These are phyloP conservation scores for Papiliotrema laurentii DNA, from an alignment of 1,284 basidiomycete species.

Conservation along the genomic window DNA sequence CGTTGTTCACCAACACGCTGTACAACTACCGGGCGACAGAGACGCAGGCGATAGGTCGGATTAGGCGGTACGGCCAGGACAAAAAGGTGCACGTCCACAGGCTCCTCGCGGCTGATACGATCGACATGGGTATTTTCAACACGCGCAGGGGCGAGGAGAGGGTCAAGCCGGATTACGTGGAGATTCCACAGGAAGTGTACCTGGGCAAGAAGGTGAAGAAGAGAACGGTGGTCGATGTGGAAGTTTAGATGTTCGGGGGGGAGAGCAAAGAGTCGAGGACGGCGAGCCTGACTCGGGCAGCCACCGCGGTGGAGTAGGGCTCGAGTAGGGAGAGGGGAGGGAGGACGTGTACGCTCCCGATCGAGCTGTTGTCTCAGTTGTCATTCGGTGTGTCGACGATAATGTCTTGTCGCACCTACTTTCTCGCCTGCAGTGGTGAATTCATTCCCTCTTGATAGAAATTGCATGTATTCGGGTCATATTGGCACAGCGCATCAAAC, in stretches of 20 bases:
- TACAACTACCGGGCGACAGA: conserved; percentile 81
- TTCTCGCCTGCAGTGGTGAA: no score
- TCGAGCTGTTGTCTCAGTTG: no score
- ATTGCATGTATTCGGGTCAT: no score
- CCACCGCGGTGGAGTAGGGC: no score
- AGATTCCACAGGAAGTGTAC: conserved; percentile 26
- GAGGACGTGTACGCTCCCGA: no score
- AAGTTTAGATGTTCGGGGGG: conserved; percentile 7
- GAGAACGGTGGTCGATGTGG: conserved; percentile 11
- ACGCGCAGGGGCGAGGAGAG: conserved; percentile 20
- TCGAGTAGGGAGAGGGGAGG: no score
- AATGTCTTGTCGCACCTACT: no score
- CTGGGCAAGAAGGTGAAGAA: conserved; percentile 12
- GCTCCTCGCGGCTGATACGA: conserved; percentile 74
- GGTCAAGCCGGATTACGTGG: conserved; percentile 33
- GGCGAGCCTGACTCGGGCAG: no score
- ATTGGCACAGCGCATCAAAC: no score
- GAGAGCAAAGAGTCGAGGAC: conserved; percentile 4
- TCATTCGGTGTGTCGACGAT: no score
- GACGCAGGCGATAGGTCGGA: conserved; percentile 84
- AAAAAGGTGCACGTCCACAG: conserved; percentile 76
- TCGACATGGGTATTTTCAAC: conserved; percentile 67
- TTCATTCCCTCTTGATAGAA: no score
- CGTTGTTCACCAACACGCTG: conserved; percentile 69
- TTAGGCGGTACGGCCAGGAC: conserved; percentile 78